Evolutionary conservation across 805 yeast species (phyloP), one percentile per base, ranked within the genome.

Genomic region (Metschnikowia santaceciliae): DNA sequence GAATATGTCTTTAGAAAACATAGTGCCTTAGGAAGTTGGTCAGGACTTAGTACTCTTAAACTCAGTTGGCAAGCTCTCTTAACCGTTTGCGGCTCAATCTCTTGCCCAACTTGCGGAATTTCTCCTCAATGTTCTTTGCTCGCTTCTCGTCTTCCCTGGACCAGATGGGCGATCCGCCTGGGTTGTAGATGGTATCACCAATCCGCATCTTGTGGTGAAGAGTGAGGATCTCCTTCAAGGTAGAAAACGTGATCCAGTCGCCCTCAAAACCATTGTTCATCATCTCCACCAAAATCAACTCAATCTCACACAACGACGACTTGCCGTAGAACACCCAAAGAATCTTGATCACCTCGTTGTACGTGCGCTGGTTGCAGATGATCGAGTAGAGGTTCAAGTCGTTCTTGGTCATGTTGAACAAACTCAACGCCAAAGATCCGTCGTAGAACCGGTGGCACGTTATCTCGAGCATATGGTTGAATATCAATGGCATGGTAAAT

Each of bases 281-380:
- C 78, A 74, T 74, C 54, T 74, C 78, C 47, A 64, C 61, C 30
- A 57, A 58, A 1, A 63, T 55, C 52, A 62, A 65, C 58, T 72
- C 77, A 22, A 74, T 60, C 19, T 64, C 68, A 50, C 66, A 66
- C 23, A 73, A 53, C 44, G 64, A 65, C 10, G 68, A 57, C 54
- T 70, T 71, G 17, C 78, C 78, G 45, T 59, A 60, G 55, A 58
- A 73, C 1, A 72, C 60, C 77, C 77, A 72, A 45, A 62, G 59
- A 17, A 65, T 57, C 47, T 67, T 63, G 41, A 74, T 54, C 4
- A 74, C 59, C 53, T 72, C 72, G 53, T 74, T 74, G 54, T 69
- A 73, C 2, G 77, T 73, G 17, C 63, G 68, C 56, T 74, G 77
- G 57, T 71, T 70, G 58, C 76, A 71, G 10, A 64, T 57, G 2